Percentiles rank a stretch among this genome's conserved stretches.
phyloP scores from a whole-genome alignment of 768 basidiomycete species.

The Coprinopsis marcescibilis region DNA sequence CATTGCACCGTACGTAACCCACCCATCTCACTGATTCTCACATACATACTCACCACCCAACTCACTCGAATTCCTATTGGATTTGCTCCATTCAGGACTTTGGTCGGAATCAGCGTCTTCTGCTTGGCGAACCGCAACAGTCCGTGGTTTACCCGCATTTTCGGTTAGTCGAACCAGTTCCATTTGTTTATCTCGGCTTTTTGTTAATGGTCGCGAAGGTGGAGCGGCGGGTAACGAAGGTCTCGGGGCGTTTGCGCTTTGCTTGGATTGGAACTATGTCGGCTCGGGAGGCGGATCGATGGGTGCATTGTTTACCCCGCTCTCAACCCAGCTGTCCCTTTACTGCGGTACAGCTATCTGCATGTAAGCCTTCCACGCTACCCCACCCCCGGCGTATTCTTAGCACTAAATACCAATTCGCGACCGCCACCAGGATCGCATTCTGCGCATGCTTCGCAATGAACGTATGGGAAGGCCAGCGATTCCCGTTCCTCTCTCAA shows the following conservation, averaged over 20 bases:
- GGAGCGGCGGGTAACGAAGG: slow-evolving; percentile 61
- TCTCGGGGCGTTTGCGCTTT: slow-evolving; percentile 52
- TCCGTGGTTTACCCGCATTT: slow-evolving; percentile 46
- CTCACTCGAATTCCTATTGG: neutral
- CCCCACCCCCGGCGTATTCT: slow-evolving; percentile 4
- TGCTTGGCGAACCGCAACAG: slow-evolving; percentile 47
- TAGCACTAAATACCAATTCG: neutral
- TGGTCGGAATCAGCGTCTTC: slow-evolving; percentile 58
- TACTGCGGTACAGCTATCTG: slow-evolving; percentile 46
- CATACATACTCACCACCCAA: no score
- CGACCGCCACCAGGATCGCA: slow-evolving; percentile 25
- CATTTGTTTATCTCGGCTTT: neutral
- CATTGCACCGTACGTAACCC: slow-evolving; percentile 30
- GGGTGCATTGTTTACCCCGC: slow-evolving; percentile 44
- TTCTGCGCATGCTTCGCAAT: slow-evolving; percentile 39
- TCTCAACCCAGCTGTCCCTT: slow-evolving; percentile 47
- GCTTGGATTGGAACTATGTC: slow-evolving; percentile 59
- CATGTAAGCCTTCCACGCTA: slow-evolving; percentile 33
- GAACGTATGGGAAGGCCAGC: slow-evolving; percentile 53
- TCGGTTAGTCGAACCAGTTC: slow-evolving; percentile 29
- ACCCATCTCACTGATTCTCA: slow-evolving; percentile 15
- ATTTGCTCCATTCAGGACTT: slow-evolving; percentile 25
- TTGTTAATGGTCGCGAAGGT: slow-evolving; percentile 10
- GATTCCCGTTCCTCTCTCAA: slow-evolving; percentile 56
- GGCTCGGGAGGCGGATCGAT: slow-evolving; percentile 40